phyloP scores from a whole-genome alignment of 2,329 filamentous ascomycete genomes.

The Allantophomopsis lycopodina region DNA sequence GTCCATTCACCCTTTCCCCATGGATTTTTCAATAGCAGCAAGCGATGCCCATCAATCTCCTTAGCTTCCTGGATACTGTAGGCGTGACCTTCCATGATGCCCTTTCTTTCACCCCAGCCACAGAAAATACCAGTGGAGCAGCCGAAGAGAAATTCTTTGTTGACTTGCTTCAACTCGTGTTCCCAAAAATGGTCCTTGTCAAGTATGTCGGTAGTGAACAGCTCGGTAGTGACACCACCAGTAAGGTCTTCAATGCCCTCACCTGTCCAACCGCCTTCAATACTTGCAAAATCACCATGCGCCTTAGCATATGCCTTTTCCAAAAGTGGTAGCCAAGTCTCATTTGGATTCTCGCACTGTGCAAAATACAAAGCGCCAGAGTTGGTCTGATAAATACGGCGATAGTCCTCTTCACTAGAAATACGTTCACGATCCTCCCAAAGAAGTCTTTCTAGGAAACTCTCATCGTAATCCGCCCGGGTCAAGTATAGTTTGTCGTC shows the following conservation, averaged over 20 bases:
- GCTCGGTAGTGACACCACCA: conserved; percentile 56
- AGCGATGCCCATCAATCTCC: conserved; percentile 34
- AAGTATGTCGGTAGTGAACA: conserved; percentile 57
- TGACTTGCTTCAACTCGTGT: conserved; percentile 67
- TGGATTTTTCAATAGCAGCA: conserved; percentile 38
- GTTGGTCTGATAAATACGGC: conserved; percentile 28
- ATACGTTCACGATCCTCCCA: conserved; percentile 56
- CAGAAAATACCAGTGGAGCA: conserved; percentile 31
- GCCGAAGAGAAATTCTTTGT: conserved; percentile 66
- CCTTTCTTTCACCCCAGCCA: conserved; percentile 28
- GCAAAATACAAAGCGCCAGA: conserved; percentile 70
- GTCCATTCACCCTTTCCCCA: conserved; percentile 48
- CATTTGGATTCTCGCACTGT: conserved; percentile 60
- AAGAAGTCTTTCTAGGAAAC: conserved; percentile 52
- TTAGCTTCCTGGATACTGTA: conserved; percentile 44
- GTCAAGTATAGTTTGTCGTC: conserved; percentile 82
- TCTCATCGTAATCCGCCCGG: conserved; percentile 66
- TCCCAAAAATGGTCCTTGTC: conserved; percentile 76
- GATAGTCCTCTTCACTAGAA: conserved; percentile 41
- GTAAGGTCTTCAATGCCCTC: conserved; percentile 46
- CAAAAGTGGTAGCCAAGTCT: conserved; percentile 70
- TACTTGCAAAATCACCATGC: conserved; percentile 65
- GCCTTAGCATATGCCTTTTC: conserved; percentile 80
- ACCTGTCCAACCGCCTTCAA: conserved; percentile 55
- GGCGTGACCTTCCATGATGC: conserved; percentile 41